Evolutionary conservation across 1,284 basidiomycete genomes (phyloP).

Genomic region (Dichomitus squalens): DNA sequence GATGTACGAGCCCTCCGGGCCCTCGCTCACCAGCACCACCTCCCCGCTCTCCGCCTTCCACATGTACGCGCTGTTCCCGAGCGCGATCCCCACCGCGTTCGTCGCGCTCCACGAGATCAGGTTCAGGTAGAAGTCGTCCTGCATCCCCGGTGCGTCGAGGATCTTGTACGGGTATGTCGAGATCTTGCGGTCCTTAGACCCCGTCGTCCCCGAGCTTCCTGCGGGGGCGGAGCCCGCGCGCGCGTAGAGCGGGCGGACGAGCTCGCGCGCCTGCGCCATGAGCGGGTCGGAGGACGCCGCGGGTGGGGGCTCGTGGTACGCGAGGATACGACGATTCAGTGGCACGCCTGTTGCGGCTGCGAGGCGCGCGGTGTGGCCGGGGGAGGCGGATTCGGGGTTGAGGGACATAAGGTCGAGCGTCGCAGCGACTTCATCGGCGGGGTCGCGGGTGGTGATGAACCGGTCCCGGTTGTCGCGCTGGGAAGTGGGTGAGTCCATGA

Average conservation of each 20-base stretch:
- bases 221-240: constrained; percentile 63
- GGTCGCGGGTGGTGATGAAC: constrained; percentile 72
- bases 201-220: constrained; percentile 55
- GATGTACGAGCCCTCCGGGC: constrained; percentile 74
- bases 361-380: constrained; percentile 75
- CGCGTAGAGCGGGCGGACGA: constrained; percentile 71
- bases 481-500: constrained; percentile 17
- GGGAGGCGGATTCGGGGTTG: constrained; percentile 62
- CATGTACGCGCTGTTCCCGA: constrained; percentile 83
- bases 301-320: constrained; percentile 79
- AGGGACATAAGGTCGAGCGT: constrained; percentile 67
- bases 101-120: constrained; percentile 87
- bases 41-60: constrained; percentile 93
- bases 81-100: constrained; percentile 88
- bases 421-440: constrained; percentile 55
- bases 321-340: constrained; percentile 72
- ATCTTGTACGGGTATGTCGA: constrained; percentile 87
- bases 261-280: constrained; percentile 72
- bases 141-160: constrained; percentile 92
- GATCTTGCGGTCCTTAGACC: constrained; percentile 77
- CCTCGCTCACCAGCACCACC: constrained; percentile 79
- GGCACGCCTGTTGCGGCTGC: constrained; percentile 74
- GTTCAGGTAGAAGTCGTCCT: constrained; percentile 98
- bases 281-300: constrained; percentile 66
- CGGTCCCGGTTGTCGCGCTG: constrained; percentile 61